phyloP scores from a whole-genome alignment of 1,284 basidiomycete species.

The Melanopsichium pennsylvanicum region DNA sequence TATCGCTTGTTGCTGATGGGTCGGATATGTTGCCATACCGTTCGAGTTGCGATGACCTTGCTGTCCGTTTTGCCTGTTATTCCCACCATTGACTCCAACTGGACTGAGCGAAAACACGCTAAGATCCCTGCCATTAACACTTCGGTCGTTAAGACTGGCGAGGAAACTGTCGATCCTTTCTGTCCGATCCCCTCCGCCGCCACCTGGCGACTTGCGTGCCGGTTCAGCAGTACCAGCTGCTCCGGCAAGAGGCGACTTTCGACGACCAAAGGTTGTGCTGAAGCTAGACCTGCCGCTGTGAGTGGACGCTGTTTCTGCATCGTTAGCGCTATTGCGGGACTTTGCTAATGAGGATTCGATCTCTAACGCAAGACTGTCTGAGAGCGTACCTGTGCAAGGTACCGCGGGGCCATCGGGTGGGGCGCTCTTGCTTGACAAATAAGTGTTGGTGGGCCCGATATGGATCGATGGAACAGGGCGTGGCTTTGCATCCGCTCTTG shows the following conservation, averaged over 20 bases:
- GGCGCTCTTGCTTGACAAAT: too few relatives aligned
- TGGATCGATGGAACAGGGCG: constrained; percentile 26
- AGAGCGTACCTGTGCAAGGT: background rate
- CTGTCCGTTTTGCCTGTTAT: background rate
- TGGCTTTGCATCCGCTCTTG: constrained; percentile 6
- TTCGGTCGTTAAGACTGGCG: constrained; percentile 37
- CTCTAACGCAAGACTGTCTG: constrained; percentile 24
- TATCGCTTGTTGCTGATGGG: background rate
- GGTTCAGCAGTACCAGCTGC: background rate
- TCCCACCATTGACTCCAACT: background rate
- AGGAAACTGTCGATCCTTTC: constrained; percentile 46
- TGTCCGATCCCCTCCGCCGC: constrained; percentile 1
- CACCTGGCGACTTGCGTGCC: background rate
- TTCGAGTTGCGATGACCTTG: too few relatives aligned
- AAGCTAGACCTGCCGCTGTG: constrained; percentile 25
- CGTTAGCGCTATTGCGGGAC: constrained; percentile 1
- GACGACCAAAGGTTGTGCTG: constrained; percentile 43
- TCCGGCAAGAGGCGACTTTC: constrained; percentile 13
- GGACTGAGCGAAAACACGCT: constrained; percentile 28
- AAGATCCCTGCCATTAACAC: constrained; percentile 10
- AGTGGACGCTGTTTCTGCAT: constrained; percentile 13
- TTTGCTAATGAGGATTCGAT: constrained; percentile 34
- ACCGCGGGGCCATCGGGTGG: background rate
- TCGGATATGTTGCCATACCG: too few relatives aligned
- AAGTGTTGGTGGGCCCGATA: constrained; percentile 19